Evolutionary conservation across 768 basidiomycete species (phyloP), one percentile per base, ranked within the genome.

Genomic region (Phallus indusiatus): DNA sequence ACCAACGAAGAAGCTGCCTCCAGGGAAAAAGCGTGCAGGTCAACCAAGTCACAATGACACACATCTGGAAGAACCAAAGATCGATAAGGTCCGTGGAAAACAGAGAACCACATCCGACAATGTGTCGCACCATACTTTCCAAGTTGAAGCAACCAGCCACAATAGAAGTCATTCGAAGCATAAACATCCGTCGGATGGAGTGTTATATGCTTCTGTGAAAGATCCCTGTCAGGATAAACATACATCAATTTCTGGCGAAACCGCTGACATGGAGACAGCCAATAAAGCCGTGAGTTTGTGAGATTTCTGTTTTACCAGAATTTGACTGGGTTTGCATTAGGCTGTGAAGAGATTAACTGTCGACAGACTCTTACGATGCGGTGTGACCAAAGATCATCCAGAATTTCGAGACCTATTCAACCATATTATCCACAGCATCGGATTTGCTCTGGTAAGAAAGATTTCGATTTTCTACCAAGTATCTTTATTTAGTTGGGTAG

Each of bases 231-330:
- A 28, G 28, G 28, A 28, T 28, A 28, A 28, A 28, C 28, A 28
- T 28, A 28, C 28, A 28, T 7, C 28, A 28, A 28, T 37, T 37
- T 37, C 42, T 42, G 42, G 46, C 17, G 61, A 37, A 21, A 34
- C 42, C 24, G 28, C 42, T 14, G 63, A 73, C 57, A 64, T 80
- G 47, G 85, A 87, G 71, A 78, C 74, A 64, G 72, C 75, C 5
- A 88, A 86, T 66, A 87, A 83, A 68, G 76, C 76, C 61, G 86
- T 86, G 62, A 64, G 77, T 69, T 18, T 18, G 47, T 34, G 10
- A 11, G 8, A 21, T 34, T 56, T 46, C 28, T 42, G 8, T 28
- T 17, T 16, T 60, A 12, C 55, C 33, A 8, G 22, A 24, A 10
- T 33, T 20, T 35, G 52, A 11, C 17, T 36, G 34, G 22, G 14